Evolutionary conservation across 176 grass and related monocot genomes (phyloP).

Genomic region (Chrysopogon serrulatus): DNA sequence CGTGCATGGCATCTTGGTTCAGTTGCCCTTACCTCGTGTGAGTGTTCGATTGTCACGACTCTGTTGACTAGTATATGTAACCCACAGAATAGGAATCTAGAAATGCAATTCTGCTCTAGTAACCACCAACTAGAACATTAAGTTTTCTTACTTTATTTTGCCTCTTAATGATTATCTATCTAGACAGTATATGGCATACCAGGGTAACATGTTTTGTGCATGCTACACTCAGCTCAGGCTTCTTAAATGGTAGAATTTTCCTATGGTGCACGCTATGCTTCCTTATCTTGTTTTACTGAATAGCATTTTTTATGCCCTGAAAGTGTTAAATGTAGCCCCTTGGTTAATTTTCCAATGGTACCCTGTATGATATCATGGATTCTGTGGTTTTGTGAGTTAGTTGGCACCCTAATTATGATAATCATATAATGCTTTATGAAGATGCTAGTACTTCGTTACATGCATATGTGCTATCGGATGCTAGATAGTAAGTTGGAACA

Average conservation of each 20-base stretch:
- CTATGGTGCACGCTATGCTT: not conserved
- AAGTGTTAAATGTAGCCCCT: not conserved
- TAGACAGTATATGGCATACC: not conserved
- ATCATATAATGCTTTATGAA: not conserved
- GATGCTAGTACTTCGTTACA: not conserved
- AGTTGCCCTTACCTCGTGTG: conserved; percentile 86
- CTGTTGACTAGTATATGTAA: not conserved
- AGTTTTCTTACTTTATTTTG: conserved; percentile 6
- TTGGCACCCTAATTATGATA: not conserved
- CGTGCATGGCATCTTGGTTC: conserved; percentile 92
- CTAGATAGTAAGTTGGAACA: conserved; percentile 30
- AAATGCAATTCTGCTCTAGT: not conserved
- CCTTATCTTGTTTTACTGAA: not conserved
- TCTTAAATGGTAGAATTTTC: not conserved
- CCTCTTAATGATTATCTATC: not conserved
- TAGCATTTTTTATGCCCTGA: not conserved
- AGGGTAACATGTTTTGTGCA: not conserved
- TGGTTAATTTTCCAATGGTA: not conserved
- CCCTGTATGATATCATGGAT: not conserved
- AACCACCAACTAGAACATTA: not conserved
- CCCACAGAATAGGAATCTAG: not conserved
- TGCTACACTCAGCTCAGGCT: not conserved
- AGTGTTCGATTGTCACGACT: conserved; percentile 4
- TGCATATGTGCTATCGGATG: not conserved
- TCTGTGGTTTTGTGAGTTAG: not conserved